Percentiles rank a stretch among this genome's conserved stretches.
These are phyloP conservation scores for Globisporangium emineosum DNA, from an alignment of 352 stramenopile genomes.

Conservation along the genomic window DNA sequence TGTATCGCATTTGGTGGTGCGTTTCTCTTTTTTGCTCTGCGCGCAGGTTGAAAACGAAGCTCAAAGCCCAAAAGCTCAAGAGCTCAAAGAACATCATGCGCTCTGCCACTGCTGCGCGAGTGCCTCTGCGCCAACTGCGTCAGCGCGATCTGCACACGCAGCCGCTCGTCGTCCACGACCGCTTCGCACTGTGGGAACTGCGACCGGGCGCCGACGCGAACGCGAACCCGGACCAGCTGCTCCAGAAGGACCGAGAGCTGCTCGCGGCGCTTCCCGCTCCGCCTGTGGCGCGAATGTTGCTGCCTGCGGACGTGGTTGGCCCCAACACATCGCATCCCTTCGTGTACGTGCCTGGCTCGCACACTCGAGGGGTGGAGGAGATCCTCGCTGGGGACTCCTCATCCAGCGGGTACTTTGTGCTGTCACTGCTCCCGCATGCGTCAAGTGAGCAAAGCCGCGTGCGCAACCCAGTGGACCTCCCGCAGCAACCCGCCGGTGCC, in stretches of 20 bases:
- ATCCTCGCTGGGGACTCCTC: not conserved
- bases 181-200: constrained; percentile 39
- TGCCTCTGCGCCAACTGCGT: not conserved
- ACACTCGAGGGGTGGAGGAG: not conserved
- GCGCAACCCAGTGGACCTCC: not conserved
- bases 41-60: not conserved
- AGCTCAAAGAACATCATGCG: not conserved
- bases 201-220: constrained; percentile 12
- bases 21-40: not conserved
- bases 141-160: not conserved
- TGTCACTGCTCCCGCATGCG: constrained; percentile 13
- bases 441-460: not conserved
- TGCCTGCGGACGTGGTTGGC: constrained; percentile 17
- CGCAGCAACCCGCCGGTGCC: constrained; percentile 9
- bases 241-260: constrained; percentile 23
- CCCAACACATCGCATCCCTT: not conserved
- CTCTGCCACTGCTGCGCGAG: not conserved
- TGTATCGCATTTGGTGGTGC: not conserved
- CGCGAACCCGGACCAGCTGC: constrained; percentile 12
- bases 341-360: constrained; percentile 5
- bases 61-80: not conserved
- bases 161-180: constrained; percentile 16
- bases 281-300: constrained; percentile 29
- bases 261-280: constrained; percentile 14
- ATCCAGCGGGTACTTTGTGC: constrained; percentile 11